Percentiles rank a stretch among this genome's conserved stretches.
These are phyloP conservation scores for Russula sp. DNA, from an alignment of 768 basidiomycete genomes.

Conservation along the genomic window DNA sequence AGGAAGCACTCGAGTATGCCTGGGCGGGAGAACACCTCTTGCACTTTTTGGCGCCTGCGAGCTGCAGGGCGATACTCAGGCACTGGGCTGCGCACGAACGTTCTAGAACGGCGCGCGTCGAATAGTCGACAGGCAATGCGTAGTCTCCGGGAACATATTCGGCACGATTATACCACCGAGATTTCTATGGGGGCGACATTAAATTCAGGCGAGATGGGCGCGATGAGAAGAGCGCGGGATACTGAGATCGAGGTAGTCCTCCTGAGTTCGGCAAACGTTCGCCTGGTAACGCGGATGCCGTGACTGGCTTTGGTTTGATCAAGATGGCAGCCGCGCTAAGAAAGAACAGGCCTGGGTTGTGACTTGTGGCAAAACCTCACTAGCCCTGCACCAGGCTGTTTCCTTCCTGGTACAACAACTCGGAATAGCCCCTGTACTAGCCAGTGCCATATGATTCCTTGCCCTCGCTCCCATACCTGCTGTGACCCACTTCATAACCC, in stretches of 20 bases:
- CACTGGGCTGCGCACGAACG: conserved; percentile 88
- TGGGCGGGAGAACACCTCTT: conserved; percentile 76
- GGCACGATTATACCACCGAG: conserved; percentile 84
- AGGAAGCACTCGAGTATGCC: conserved; percentile 76
- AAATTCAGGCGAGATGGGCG: conserved; percentile 35
- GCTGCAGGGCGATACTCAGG: conserved; percentile 83
- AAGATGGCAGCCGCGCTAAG: no score
- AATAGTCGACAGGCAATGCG: conserved; percentile 60
- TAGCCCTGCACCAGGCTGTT: no score
- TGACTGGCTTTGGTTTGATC: no score
- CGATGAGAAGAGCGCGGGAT: conserved; percentile 42
- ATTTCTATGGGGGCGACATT: conserved; percentile 54
- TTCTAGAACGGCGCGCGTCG: conserved; percentile 76
- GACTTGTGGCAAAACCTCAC: no score
- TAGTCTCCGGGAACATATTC: conserved; percentile 86
- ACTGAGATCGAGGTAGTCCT: conserved; percentile 44
- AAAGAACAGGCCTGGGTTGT: no score
- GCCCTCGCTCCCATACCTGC: no score
- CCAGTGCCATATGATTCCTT: no score
- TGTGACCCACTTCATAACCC: no score
- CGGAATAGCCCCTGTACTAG: no score
- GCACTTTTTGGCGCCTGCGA: conserved; percentile 98
- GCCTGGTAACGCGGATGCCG: conserved; percentile 68
- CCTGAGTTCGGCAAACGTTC: conserved; percentile 69
- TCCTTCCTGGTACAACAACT: no score